These are phyloP conservation scores for Pseudogymnoascus sp. DNA, from an alignment of 2,329 filamentous ascomycete species.

Conservation along the genomic window DNA sequence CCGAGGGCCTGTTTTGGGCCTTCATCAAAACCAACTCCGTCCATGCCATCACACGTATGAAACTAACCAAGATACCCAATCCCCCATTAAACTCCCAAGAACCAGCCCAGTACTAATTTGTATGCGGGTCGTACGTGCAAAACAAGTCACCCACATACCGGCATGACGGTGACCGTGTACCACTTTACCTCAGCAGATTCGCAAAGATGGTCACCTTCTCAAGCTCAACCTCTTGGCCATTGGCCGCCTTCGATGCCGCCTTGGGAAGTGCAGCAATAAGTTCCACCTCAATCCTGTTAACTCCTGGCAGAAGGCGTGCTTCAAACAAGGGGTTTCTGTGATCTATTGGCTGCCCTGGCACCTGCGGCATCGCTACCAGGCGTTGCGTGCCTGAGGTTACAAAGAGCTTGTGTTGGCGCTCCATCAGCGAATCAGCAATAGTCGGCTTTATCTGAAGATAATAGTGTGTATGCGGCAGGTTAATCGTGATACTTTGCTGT, in stretches of 20 bases:
- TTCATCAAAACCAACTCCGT: background rate
- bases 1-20: background rate
- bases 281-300: slow-evolving; percentile 73
- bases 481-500: slow-evolving; percentile 65
- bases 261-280: slow-evolving; percentile 62
- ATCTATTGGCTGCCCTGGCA: slow-evolving; percentile 46
- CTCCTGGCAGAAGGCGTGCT: slow-evolving; percentile 58
- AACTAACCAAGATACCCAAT: background rate
- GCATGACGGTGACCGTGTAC: background rate
- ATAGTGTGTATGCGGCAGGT: slow-evolving; percentile 57
- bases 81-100: background rate
- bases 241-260: slow-evolving; percentile 44
- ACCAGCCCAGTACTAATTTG: background rate
- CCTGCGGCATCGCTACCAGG: slow-evolving; percentile 38
- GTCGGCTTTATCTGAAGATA: slow-evolving; percentile 64
- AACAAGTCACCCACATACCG: background rate
- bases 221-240: slow-evolving; percentile 59
- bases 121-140: background rate
- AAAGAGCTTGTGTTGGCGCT: slow-evolving; percentile 69
- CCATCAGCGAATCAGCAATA: slow-evolving; percentile 53
- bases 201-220: slow-evolving; percentile 72
- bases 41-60: background rate
- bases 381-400: slow-evolving; percentile 61
- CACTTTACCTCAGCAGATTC: slow-evolving; percentile 50
- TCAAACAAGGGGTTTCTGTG: slow-evolving; percentile 65